These are phyloP conservation scores for Picea engelmannii DNA, from an alignment of 83 land plant species.

Conservation along the genomic window DNA sequence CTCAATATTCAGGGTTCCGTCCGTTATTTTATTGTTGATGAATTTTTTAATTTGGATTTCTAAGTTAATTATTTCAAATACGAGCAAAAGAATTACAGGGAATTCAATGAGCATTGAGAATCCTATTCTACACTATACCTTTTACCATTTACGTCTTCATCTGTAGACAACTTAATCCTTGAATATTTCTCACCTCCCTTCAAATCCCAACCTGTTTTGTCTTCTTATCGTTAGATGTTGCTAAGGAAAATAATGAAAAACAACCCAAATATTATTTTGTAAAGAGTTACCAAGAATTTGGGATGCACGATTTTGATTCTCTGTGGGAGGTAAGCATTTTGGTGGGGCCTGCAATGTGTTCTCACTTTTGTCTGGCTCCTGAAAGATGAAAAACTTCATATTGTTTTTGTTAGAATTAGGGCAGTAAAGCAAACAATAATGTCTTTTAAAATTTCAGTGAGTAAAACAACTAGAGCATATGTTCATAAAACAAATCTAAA, in stretches of 20 bases:
- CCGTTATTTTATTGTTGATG: no score
- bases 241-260: background rate
- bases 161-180: background rate
- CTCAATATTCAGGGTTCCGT: no score
- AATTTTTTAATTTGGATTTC: background rate
- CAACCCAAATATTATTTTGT: background rate
- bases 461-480: no score
- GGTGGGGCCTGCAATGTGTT: background rate
- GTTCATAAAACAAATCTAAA: no score
- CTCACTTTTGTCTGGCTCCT: background rate
- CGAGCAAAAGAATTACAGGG: no score
- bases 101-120: background rate
- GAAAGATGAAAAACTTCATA: background rate
- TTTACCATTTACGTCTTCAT: background rate
- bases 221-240: background rate
- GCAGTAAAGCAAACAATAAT: no score
- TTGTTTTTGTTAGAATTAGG: no score
- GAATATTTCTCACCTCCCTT: background rate
- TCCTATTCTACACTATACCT: background rate
- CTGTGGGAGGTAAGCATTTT: no score
- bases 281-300: background rate
- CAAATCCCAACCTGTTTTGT: background rate
- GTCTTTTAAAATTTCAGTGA: no score
- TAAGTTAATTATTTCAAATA: no score
- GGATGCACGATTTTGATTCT: background rate